phyloP scores from a whole-genome alignment of 2,329 filamentous ascomycete genomes.

The Colletotrichum sp. region DNA sequence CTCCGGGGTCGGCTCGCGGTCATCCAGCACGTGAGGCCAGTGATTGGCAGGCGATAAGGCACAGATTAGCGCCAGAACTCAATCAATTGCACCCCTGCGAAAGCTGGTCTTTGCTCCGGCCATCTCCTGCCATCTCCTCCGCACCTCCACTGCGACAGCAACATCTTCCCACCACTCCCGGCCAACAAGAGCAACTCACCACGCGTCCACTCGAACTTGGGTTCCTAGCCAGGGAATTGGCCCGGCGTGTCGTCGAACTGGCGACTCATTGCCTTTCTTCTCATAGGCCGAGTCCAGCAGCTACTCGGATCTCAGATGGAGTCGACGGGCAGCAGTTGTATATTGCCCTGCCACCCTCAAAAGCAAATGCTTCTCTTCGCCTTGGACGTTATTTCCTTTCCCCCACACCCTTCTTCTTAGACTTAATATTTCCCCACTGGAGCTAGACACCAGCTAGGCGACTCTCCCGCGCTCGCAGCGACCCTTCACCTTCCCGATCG shows the following conservation, averaged over 20 bases:
- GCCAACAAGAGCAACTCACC: slow-evolving; percentile 15
- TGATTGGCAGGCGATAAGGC: slow-evolving; percentile 22
- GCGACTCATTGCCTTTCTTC: neutral
- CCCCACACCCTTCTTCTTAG: neutral
- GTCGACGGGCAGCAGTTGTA: neutral
- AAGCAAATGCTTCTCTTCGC: neutral
- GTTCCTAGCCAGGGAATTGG: neutral
- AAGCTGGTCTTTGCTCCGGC: neutral
- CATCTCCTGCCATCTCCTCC: neutral
- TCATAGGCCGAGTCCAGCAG: neutral
- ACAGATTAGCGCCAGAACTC: slow-evolving; percentile 5
- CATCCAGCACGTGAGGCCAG: slow-evolving; percentile 12
- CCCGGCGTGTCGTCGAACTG: neutral
- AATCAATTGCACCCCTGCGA: neutral
- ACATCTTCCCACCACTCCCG: neutral
- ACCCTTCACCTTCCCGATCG: slow-evolving; percentile 19
- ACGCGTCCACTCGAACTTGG: neutral
- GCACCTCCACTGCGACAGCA: neutral
- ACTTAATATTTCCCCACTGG: neutral
- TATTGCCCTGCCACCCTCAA: neutral
- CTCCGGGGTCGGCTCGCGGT: neutral
- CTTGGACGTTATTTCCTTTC: neutral
- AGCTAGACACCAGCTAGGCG: slow-evolving; percentile 12
- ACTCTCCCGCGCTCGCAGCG: slow-evolving; percentile 5
- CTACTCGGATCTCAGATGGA: neutral